phyloP scores from a whole-genome alignment of 2,329 filamentous ascomycete genomes.

The Didymella keratinophila region DNA sequence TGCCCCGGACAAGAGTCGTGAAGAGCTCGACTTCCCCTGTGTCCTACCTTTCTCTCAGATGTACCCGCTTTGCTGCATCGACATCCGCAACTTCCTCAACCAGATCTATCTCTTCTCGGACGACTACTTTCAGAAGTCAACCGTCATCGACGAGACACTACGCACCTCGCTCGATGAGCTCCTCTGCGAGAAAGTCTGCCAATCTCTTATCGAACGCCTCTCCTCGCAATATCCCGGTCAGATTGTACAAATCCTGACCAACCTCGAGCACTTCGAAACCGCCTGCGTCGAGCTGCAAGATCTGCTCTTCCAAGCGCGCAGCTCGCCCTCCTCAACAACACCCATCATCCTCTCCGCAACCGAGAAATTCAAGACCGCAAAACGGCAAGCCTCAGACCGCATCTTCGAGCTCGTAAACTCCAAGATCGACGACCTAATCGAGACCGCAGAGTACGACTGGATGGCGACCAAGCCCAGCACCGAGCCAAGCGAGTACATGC shows the following conservation, averaged over 20 bases:
- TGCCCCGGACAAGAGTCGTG: conserved; percentile 76
- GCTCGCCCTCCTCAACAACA: conserved; percentile 80
- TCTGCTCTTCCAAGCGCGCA: conserved; percentile 83
- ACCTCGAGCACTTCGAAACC: conserved; percentile 94
- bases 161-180: conserved; percentile 91
- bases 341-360: conserved; percentile 84
- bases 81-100: conserved; percentile 96
- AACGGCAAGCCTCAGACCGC: conserved; percentile 95
- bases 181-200: conserved; percentile 90
- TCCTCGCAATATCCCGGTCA: conserved; percentile 94
- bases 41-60: conserved; percentile 98
- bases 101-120: conserved; percentile 98
- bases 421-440: conserved; percentile 96
- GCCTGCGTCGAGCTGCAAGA: conserved; percentile 90
- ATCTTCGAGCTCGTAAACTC: conserved; percentile 99
- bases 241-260: conserved; percentile 98
- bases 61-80: conserved; percentile 98
- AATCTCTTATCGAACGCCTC: conserved; percentile 84
- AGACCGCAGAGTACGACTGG: conserved; percentile 98
- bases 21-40: conserved; percentile 85
- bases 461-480: conserved; percentile 67
- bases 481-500: conserved; percentile 92
- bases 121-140: conserved; percentile 91
- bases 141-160: conserved; percentile 88
- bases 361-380: conserved; percentile 84